phyloP scores from a whole-genome alignment of 106 monocot genomes.

The Acorus calamus region DNA sequence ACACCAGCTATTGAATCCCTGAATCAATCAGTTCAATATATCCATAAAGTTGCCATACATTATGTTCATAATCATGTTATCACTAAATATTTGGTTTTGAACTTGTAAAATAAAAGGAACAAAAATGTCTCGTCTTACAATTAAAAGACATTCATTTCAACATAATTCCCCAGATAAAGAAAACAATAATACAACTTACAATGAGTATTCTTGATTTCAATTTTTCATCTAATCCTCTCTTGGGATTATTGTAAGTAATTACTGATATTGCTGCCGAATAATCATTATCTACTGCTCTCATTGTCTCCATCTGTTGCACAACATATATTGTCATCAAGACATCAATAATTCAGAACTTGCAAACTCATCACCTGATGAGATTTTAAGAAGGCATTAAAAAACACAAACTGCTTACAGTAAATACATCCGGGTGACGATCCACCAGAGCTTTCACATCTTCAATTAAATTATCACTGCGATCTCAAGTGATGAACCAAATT shows the following conservation, averaged over 20 bases:
- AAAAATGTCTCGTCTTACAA: neutral
- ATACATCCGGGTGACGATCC: constrained; percentile 53
- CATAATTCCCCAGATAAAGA: neutral
- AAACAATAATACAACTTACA: constrained; percentile 41
- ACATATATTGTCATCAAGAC: neutral
- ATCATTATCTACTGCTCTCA: constrained; percentile 51
- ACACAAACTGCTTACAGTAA: constrained; percentile 36
- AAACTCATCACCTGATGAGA: neutral
- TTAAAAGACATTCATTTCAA: neutral
- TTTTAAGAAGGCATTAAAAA: neutral
- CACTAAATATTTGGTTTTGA: neutral
- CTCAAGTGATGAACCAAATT: neutral
- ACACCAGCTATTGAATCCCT: constrained; percentile 29
- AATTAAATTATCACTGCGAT: constrained; percentile 59
- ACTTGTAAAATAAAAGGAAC: neutral
- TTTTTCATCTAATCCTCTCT: constrained; percentile 21
- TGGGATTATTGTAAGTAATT: constrained; percentile 46
- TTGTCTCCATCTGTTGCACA: constrained; percentile 52
- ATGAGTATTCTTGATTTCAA: constrained; percentile 64
- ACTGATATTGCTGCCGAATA: constrained; percentile 69
- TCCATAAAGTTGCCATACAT: neutral
- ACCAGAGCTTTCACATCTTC: constrained; percentile 60
- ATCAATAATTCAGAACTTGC: neutral
- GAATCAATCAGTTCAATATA: neutral
- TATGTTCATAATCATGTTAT: too few relatives aligned